These are phyloP conservation scores for Paraconiothyrium sp. DNA, from an alignment of 2,329 filamentous ascomycete genomes.

Conservation along the genomic window DNA sequence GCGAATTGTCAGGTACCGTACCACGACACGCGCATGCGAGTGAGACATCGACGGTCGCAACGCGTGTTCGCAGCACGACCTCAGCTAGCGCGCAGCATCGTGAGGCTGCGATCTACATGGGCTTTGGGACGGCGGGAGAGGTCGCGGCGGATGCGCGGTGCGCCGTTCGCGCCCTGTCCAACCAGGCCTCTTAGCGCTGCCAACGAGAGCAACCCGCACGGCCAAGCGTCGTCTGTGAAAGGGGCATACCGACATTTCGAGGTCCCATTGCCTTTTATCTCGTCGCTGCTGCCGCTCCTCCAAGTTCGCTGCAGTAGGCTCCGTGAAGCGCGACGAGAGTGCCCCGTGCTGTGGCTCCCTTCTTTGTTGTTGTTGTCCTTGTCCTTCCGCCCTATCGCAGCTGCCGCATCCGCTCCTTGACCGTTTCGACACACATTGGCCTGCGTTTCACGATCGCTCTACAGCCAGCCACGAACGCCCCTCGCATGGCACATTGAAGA, in stretches of 20 bases:
- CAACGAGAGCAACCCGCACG: slow-evolving; percentile 25
- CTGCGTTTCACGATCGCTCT: slow-evolving; percentile 13
- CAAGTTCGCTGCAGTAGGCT: slow-evolving; percentile 14
- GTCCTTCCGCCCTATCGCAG: slow-evolving; percentile 13
- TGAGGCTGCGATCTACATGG: slow-evolving; percentile 6
- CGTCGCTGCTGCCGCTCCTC: slow-evolving; percentile 8
- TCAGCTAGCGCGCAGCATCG: slow-evolving; percentile 7
- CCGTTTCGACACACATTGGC: slow-evolving; percentile 13
- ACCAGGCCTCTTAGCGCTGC: slow-evolving; percentile 27
- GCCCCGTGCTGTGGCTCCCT: slow-evolving; percentile 11
- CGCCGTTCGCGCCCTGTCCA: slow-evolving; percentile 10
- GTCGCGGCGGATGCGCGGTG: slow-evolving; percentile 6
- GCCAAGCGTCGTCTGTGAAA: slow-evolving; percentile 34
- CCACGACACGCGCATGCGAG: slow-evolving; percentile 2
- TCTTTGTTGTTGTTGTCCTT: slow-evolving; percentile 31
- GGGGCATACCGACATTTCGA: slow-evolving; percentile 40
- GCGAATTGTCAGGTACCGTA: not conserved
- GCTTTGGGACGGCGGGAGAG: not conserved
- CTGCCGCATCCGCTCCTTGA: slow-evolving; percentile 12
- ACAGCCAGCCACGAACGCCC: slow-evolving; percentile 18
- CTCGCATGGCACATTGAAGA: slow-evolving; percentile 13
- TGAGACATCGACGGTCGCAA: not conserved
- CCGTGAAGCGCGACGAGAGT: slow-evolving; percentile 37
- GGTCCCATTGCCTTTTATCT: slow-evolving; percentile 12
- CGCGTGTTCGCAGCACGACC: not conserved